Percentiles rank a stretch among this genome's conserved stretches.
Evolutionary conservation across 352 stramenopile genomes (phyloP).

Genomic region (Phytophthora pinifolia): DNA sequence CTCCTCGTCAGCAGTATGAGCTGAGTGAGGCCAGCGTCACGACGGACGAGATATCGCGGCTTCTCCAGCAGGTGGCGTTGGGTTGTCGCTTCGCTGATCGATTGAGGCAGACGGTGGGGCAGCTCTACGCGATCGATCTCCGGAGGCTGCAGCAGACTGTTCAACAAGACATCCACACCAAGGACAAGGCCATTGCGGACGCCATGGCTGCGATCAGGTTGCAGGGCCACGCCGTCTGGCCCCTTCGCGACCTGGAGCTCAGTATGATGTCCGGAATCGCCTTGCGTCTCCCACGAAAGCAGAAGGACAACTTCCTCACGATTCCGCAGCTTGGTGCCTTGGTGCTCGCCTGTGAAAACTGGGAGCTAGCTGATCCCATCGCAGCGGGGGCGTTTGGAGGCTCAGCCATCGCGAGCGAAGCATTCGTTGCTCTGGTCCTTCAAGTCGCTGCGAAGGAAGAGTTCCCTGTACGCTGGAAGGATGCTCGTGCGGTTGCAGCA

Average conservation of each 20-base stretch:
- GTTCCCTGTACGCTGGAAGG: conserved; percentile 43
- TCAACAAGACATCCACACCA: conserved; percentile 30
- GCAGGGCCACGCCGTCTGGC: conserved; percentile 23
- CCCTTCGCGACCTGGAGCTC: conserved; percentile 6
- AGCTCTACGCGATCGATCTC: conserved; percentile 31
- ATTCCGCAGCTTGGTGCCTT: conserved; percentile 24
- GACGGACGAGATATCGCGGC: conserved; percentile 18
- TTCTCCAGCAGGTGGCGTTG: conserved; percentile 34
- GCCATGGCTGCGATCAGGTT: conserved; percentile 27
- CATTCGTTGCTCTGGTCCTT: conserved; percentile 43
- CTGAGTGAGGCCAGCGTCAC: conserved; percentile 35
- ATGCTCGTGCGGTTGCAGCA: conserved; percentile 31
- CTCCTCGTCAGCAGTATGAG: conserved; percentile 13
- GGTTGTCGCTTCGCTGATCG: conserved; percentile 39
- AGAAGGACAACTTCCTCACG: conserved; percentile 32
- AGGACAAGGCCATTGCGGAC: conserved; percentile 33
- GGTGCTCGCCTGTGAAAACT: conserved; percentile 12
- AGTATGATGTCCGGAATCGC: conserved; percentile 4
- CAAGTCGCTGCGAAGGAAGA: conserved; percentile 24
- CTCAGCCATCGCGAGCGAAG: conserved; percentile 22
- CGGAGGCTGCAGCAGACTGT: conserved; percentile 25
- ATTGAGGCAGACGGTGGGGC: conserved; percentile 24
- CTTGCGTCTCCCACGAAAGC: conserved; percentile 9
- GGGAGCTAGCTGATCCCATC: conserved; percentile 18
- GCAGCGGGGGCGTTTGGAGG: conserved; percentile 8